Conservation (phyloP, 345 rosid species). For the Heritiera fomes region DNA sequence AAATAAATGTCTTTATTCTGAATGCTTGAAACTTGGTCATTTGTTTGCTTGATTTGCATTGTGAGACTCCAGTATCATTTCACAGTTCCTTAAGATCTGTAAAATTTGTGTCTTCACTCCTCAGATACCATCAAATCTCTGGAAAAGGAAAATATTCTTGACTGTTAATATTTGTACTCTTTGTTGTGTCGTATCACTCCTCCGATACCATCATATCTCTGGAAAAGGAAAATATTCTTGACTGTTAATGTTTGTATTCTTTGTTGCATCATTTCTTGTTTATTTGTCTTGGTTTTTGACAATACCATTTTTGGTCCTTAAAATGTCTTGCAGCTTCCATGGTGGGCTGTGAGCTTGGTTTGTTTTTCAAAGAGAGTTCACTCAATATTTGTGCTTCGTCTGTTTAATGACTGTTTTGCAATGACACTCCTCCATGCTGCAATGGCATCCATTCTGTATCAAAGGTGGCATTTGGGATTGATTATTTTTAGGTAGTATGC, state of each 20-base stretch:
- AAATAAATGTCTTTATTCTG: not conserved
- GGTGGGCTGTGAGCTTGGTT: slow-evolving; percentile 86
- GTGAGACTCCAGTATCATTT: not conserved
- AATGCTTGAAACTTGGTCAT: not conserved
- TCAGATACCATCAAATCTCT: not conserved
- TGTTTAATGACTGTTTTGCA: slow-evolving; percentile 91
- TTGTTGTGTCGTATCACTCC: not conserved
- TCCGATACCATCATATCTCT: not conserved
- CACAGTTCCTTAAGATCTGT: not conserved
- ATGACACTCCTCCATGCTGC: slow-evolving; percentile 84
- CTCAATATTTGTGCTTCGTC: slow-evolving; percentile 91
- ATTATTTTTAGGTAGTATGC: slow-evolving; percentile 66
- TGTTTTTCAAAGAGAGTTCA: slow-evolving; percentile 90
- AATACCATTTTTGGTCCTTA: slow-evolving; percentile 8
- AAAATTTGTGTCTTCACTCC: not conserved
- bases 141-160: not conserved
- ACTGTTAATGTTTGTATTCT: slow-evolving; percentile 3
- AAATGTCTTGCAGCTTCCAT: slow-evolving; percentile 66
- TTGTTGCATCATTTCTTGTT: not conserved
- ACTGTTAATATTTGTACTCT: slow-evolving; percentile 4
- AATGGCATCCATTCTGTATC: slow-evolving; percentile 60
- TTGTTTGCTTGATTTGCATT: not conserved
- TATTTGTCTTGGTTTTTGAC: not conserved
- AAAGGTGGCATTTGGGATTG: slow-evolving; percentile 82
- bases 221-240: not conserved